Conservation (phyloP, 1,284 basidiomycete genomes). For the Entoloma clypeatum region DNA sequence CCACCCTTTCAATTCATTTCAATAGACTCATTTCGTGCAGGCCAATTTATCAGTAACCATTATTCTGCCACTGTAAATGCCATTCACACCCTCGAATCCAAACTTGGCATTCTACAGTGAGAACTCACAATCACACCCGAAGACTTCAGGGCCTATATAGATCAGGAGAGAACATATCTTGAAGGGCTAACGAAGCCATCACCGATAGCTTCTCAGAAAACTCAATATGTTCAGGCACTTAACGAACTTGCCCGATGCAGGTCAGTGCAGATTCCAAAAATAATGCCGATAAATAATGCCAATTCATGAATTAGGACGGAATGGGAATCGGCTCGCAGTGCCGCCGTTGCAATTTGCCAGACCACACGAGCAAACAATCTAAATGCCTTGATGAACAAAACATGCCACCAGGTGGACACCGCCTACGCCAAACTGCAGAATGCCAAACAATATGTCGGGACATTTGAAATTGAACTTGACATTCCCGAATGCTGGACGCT, state of each 20-base stretch:
- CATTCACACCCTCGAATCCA: background rate
- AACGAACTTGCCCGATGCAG: background rate
- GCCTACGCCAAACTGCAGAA: constrained; percentile 11
- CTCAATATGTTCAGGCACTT: constrained; percentile 6
- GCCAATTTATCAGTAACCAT: constrained; percentile 6
- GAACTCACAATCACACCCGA: constrained; percentile 5
- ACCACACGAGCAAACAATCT: background rate
- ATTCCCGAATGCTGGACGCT: constrained; percentile 8
- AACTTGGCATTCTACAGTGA: constrained; percentile 1
- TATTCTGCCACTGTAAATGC: constrained; percentile 2
- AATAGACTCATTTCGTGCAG: background rate
- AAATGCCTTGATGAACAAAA: constrained; percentile 1
- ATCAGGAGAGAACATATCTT: constrained; percentile 5
- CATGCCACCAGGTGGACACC: background rate
- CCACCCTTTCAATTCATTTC: background rate
- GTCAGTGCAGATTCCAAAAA: constrained; percentile 6
- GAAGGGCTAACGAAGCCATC: constrained; percentile 1
- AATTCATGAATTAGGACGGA: constrained; percentile 1
- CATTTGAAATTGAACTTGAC: constrained; percentile 5
- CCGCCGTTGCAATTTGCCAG: constrained; percentile 7
- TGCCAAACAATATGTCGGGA: constrained; percentile 2
- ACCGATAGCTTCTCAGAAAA: background rate
- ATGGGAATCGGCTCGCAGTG: constrained; percentile 5
- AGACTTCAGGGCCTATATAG: constrained; percentile 1
- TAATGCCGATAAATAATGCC: no score